A percentile compares a stretch with the other conserved stretches of the same genome.
Evolutionary conservation across 2,329 filamentous ascomycete genomes (phyloP).

Genomic region (Fusarium gaditjirri): DNA sequence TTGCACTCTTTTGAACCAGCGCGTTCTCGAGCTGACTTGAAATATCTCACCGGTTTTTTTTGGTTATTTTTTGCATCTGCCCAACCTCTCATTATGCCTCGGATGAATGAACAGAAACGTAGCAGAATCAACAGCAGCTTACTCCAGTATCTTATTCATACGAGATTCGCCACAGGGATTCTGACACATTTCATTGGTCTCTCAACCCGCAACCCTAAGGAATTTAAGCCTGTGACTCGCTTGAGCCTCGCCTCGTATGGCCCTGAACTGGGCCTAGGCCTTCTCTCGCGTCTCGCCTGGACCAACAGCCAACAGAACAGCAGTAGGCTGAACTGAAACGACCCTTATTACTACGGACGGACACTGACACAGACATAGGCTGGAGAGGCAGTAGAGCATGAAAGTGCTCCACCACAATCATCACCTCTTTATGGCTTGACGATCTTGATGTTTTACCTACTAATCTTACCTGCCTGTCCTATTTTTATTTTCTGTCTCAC

Average conservation of each 20-base stretch:
- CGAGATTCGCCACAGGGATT: constrained; percentile 34
- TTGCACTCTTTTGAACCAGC: neutral
- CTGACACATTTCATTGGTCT: constrained; percentile 31
- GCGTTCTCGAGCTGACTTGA: neutral
- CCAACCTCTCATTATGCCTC: neutral
- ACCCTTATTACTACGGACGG: neutral
- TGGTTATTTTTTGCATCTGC: neutral
- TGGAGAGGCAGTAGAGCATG: constrained; percentile 21
- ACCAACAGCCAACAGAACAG: constrained; percentile 17
- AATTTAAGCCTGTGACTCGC: constrained; percentile 33
- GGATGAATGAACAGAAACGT: neutral
- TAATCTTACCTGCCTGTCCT: neutral
- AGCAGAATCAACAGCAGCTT: constrained; percentile 3
- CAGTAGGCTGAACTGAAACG: constrained; percentile 37
- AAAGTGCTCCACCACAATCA: constrained; percentile 27
- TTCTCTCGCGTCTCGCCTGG: constrained; percentile 24
- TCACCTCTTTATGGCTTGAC: constrained; percentile 17
- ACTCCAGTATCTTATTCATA: constrained; percentile 15
- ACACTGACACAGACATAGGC: neutral
- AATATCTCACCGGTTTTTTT: neutral
- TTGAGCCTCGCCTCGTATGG: constrained; percentile 31
- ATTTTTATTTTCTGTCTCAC: neutral
- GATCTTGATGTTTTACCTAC: neutral
- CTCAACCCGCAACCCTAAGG: constrained; percentile 24
- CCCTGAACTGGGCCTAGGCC: constrained; percentile 5